Conservation (phyloP, 1,139 yeast genomes). For the Geotrichum aggregatum region DNA sequence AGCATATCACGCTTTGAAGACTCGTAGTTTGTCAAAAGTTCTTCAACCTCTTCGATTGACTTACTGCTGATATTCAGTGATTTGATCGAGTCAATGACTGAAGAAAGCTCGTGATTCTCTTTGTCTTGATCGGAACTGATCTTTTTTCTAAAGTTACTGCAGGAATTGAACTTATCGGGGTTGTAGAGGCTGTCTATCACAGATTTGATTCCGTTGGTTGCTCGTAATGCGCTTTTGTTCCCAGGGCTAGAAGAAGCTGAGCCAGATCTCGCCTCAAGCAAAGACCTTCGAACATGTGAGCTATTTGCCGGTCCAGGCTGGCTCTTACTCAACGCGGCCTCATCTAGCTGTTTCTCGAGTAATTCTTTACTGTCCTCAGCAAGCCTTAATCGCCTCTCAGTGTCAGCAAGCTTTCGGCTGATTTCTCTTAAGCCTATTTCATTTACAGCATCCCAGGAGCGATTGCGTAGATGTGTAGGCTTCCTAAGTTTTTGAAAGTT, state of each 20-base stretch:
- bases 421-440: conserved; percentile 30
- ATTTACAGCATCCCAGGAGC: conserved; percentile 21
- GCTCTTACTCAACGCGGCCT: conserved; percentile 27
- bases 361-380: conserved; percentile 32
- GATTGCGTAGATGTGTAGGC: conserved; percentile 22
- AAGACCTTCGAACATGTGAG: conserved; percentile 28
- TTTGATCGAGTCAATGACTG: conserved; percentile 21
- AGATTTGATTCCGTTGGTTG: conserved; percentile 20
- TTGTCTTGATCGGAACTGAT: conserved; percentile 10
- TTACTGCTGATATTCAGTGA: conserved; percentile 26
- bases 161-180: background rate
- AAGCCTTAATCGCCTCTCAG: conserved; percentile 31
- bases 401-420: conserved; percentile 31
- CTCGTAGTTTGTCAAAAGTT: conserved; percentile 27
- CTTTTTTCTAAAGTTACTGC: background rate
- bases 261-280: conserved; percentile 24
- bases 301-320: conserved; percentile 25
- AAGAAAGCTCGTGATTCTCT: conserved; percentile 9
- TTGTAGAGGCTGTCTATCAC: conserved; percentile 18
- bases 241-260: conserved; percentile 20
- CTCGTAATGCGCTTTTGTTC: conserved; percentile 1
- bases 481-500: conserved; percentile 30
- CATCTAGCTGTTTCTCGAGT: conserved; percentile 33
- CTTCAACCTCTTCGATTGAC: conserved; percentile 30
- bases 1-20: conserved; percentile 47